Evolutionary conservation across 2,329 filamentous ascomycete genomes (phyloP), one percentile per base, ranked within the genome.

Genomic region (Sporothrix brunneoviolacea): DNA sequence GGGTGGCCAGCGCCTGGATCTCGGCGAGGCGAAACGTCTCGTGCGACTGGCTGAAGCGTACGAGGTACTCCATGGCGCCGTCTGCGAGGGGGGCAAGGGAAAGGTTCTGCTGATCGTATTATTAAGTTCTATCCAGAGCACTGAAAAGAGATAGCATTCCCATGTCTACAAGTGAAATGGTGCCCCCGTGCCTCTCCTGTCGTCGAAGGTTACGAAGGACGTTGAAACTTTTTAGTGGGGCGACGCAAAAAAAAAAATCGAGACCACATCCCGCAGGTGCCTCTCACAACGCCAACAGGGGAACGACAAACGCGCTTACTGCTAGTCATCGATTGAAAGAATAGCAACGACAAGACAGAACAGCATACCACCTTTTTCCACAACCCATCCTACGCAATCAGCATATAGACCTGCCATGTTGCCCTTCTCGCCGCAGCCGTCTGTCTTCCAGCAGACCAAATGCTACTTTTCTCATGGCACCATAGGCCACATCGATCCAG

Each of bases 1-100:
- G 65, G 9, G 80, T 71, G 4, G 89, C 90, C 18, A 98, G 73
- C 21, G 93, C 83, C 61, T 91, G 73, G 13, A 95, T 78, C 67
- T 98, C 93, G 3, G 91, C 81, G 50, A 82, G 74, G 35, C 91
- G 85, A 65, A 98, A 98, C n/a, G 81, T 85, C 71, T 96, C 89
- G 66, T 97, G 91, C 52, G 79, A 75, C 68, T 97, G 93, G 39
- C 84, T 86, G 64, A 97, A 90, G 60, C 91, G 87, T 57, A 98
- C 83, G 54, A 98, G 77, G 63, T 88, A 97, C 55, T 94, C 81
- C 81, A 83, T 82, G 16, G 24, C 18, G 39, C 16, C 19, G n/a
- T 21, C 16, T 15, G 15, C 30, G 28, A 32, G 13, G 16, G 15
- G 3, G 5, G 27, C 32, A 16, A 28, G 18, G 19, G 33, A 16